These are phyloP conservation scores for Irpex sp. DNA, from an alignment of 1,284 basidiomycete species.

Conservation along the genomic window DNA sequence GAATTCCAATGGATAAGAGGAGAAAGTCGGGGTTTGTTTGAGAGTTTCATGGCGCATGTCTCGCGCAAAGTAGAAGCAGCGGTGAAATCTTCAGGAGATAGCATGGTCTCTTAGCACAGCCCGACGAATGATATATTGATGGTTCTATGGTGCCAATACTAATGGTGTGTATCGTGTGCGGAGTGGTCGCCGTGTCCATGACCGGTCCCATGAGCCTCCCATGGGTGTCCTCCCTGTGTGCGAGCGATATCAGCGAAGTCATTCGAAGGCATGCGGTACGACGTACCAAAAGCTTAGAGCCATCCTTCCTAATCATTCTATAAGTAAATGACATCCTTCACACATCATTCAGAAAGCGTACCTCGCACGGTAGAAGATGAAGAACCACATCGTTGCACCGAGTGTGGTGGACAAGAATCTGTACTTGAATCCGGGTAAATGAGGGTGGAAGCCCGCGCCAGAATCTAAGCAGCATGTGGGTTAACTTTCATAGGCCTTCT, in stretches of 20 bases:
- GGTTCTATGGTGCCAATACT: conserved; percentile 12
- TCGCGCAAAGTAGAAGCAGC: conserved; percentile 29
- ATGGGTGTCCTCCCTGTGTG: conserved; percentile 49
- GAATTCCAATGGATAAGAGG: conserved; percentile 47
- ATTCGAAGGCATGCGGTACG: not conserved
- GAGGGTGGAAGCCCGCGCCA: conserved; percentile 82
- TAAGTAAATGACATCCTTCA: conserved; percentile 4
- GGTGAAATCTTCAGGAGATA: not conserved
- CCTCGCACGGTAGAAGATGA: conserved; percentile 92
- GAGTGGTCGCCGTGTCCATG: conserved; percentile 37
- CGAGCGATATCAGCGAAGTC: conserved; percentile 11
- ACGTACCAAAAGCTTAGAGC: conserved; percentile 64
- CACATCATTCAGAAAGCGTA: conserved; percentile 35
- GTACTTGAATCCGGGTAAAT: conserved; percentile 73
- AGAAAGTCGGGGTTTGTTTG: conserved; percentile 51
- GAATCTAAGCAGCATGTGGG: conserved; percentile 25
- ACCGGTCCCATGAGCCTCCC: conserved; percentile 50
- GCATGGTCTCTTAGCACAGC: not conserved
- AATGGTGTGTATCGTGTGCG: conserved; percentile 37
- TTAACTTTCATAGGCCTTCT: not conserved
- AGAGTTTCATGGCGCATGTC: conserved; percentile 64
- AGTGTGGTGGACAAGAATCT: conserved; percentile 78
- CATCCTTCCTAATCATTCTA: conserved; percentile 52
- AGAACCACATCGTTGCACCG: conserved; percentile 96
- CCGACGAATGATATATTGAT: not conserved